Evolutionary conservation across 2,329 filamentous ascomycete species (phyloP), one percentile per base, ranked within the genome.

Genomic region (Exophiala sp.): DNA sequence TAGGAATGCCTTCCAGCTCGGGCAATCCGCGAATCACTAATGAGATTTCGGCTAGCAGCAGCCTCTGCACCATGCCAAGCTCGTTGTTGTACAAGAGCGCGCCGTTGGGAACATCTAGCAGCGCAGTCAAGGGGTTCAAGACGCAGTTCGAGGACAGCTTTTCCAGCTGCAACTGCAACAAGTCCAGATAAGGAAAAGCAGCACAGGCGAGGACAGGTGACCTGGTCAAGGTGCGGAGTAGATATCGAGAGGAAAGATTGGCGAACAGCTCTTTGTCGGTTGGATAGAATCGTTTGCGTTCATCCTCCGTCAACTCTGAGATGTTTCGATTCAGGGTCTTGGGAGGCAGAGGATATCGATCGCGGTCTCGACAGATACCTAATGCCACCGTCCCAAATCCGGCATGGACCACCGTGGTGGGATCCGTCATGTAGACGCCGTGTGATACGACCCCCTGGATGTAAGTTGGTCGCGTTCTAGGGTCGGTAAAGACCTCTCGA

Each of bases 121-220:
- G 71, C 1, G 86, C 83, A 2, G 88, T 90, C 3, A 96, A 73
- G 0, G 91, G 83, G 57, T 95, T 90, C 47, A 94, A 80, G 22
- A 93, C 76, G 41, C 82, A 79, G 54, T 84, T 83, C 59, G 90
- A 80, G 1, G 87, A 81, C 30, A 96, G 73, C 40, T 83, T 84
- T 40, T 91, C 85, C 2, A 97, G 77, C 67, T 95, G 93, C 24
- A 60, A 73, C 53, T 80, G 77, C 6, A 93, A 70, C 56, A 93
- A 81, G 29, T 79, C 75, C 4, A 77, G 71, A 7, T 80, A 76
- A 0, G 75, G 73, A 52, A 83, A 73, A 5, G 75, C 74, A 5
- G 78, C 71, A 2, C 80, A 83, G 43, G 77, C 72, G 1, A 94
- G 77, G 2, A 77, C 73, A 0, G 82, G 78, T 1, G 79, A 75